Base-by-base conservation (phyloP, 176 grass and related monocot species). In the Eleusine indica region DNA sequence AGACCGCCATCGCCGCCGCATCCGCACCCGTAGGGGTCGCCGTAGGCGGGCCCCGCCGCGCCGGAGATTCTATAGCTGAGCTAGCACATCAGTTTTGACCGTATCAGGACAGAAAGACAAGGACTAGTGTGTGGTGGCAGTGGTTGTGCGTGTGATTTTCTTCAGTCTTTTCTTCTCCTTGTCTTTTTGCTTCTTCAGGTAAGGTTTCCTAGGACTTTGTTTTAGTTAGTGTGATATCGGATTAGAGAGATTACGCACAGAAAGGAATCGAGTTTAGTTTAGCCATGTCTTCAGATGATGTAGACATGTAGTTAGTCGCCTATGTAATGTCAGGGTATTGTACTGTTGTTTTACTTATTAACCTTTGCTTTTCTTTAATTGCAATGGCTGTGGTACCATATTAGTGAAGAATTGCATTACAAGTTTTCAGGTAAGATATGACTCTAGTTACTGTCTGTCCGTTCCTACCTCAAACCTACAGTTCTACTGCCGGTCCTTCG, bases 81-180 rank as follows among this genome's bases (percentile, higher is more conserved):
- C 61, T 70, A 74, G 90, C 78, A 83, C 85, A 49, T 70, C 85
- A 80, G 76, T 85, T 67, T 87, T 93, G 91, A 93, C 88, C 75
- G 4, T 66, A 42, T 64, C 74, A 82, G 47, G 49, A 61, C 18
- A 48, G 37, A 1, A 44, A 15, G 37, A 47, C 5, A 1, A 44
- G 8, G 37, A 47, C 5, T 7, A 16, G 25, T 48, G 7, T 25
- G 16, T 68, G 70, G 70, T 28, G 70, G 70, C 70, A 57, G 30
- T 25, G 57, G 12, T 17, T 6, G 16, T 38, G 47, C 54, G 61
- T 73, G 22, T 72, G 7, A 8, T 81, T 75, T 81, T 37, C 37
- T 68, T 18, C 11, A 2, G 68, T 47, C 47, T 35, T 79, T 70
- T 79, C 43, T 19, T 17, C 16, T 4, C 70, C 25, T 0, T 66